These are phyloP conservation scores for Beauveria pseudobassiana DNA, from an alignment of 2,329 filamentous ascomycete species.

Conservation along the genomic window DNA sequence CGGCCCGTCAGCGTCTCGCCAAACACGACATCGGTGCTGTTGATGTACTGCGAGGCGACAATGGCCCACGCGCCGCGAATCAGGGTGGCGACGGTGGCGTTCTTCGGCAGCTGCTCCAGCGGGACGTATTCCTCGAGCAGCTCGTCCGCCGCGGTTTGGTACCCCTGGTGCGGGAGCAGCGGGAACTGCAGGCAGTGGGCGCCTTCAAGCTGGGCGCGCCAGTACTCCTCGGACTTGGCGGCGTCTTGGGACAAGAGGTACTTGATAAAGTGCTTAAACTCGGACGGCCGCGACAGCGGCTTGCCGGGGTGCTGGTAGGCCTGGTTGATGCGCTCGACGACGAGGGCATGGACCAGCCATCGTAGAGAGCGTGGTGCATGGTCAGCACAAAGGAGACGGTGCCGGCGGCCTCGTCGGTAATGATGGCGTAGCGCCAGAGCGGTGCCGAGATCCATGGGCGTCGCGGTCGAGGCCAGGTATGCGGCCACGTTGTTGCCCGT, in stretches of 20 bases:
- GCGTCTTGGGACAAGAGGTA: constrained; percentile 35
- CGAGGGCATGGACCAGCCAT: constrained; percentile 48
- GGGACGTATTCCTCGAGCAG: constrained; percentile 45
- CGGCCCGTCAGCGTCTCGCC: constrained; percentile 54
- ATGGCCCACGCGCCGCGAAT: constrained; percentile 54
- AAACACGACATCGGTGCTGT: constrained; percentile 46
- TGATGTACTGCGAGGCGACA: constrained; percentile 45
- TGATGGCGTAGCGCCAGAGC: constrained; percentile 37
- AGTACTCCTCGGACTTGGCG: constrained; percentile 35
- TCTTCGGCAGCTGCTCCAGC: constrained; percentile 25
- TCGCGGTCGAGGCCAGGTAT: constrained; percentile 33
- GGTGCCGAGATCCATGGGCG: constrained; percentile 36
- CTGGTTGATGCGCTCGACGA: constrained; percentile 40
- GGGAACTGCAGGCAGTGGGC: constrained; percentile 41
- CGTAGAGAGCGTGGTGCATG: constrained; percentile 50
- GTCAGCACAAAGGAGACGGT: constrained; percentile 42
- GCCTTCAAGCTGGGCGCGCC: constrained; percentile 37
- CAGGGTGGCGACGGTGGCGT: constrained; percentile 45
- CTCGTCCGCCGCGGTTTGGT: constrained; percentile 44
- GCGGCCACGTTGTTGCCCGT: constrained; percentile 27
- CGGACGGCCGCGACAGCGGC: constrained; percentile 25
- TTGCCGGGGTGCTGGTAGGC: constrained; percentile 29
- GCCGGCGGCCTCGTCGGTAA: constrained; percentile 23
- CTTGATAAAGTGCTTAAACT: constrained; percentile 43
- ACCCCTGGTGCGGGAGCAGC: constrained; percentile 36